Percentiles rank a stretch among this genome's conserved stretches.
Evolutionary conservation across 2,329 filamentous ascomycete species (phyloP).

Genomic region (Verticillium nubilum): DNA sequence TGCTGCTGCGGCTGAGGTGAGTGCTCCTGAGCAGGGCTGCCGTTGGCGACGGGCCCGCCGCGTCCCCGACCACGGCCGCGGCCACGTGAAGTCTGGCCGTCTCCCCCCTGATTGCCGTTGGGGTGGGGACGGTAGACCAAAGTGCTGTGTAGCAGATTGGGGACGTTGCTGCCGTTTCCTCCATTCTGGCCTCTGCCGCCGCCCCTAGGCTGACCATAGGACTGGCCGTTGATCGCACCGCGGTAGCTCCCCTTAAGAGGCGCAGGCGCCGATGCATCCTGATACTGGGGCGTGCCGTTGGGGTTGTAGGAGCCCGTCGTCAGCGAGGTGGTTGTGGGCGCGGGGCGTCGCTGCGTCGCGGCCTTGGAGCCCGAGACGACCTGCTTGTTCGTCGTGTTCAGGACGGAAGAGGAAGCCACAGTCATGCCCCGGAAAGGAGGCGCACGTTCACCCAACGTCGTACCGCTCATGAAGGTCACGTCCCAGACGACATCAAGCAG

Average conservation of each 20-base stretch:
- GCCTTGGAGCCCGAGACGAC: constrained; percentile 64
- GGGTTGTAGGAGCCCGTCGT: constrained; percentile 49
- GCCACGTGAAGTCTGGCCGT: constrained; percentile 17
- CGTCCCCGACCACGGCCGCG: constrained; percentile 13
- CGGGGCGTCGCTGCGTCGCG: constrained; percentile 45
- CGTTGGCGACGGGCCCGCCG: constrained; percentile 8
- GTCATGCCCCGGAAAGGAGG: constrained; percentile 92
- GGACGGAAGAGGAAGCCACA: constrained; percentile 77
- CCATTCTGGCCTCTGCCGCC: constrained; percentile 22
- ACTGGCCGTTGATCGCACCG: constrained; percentile 43
- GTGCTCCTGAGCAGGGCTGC: constrained; percentile 8
- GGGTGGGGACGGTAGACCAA: constrained; percentile 43
- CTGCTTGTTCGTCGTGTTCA: constrained; percentile 82
- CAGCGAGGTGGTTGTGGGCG: constrained; percentile 41
- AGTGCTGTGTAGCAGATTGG: constrained; percentile 44
- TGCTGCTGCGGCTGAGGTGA: constrained; percentile 13
- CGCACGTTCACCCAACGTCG: constrained; percentile 82
- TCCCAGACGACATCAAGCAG: constrained; percentile 93
- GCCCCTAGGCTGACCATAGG: constrained; percentile 21
- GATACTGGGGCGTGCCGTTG: constrained; percentile 57
- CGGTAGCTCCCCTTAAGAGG: constrained; percentile 54
- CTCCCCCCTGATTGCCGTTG: constrained; percentile 23
- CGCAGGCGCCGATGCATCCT: constrained; percentile 46
- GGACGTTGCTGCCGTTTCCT: constrained; percentile 13
- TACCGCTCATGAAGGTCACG: constrained; percentile 93